Evolutionary conservation across 2,329 filamentous ascomycete genomes (phyloP), one percentile per base, ranked within the genome.

Genomic region (Paecilomyces niveus): DNA sequence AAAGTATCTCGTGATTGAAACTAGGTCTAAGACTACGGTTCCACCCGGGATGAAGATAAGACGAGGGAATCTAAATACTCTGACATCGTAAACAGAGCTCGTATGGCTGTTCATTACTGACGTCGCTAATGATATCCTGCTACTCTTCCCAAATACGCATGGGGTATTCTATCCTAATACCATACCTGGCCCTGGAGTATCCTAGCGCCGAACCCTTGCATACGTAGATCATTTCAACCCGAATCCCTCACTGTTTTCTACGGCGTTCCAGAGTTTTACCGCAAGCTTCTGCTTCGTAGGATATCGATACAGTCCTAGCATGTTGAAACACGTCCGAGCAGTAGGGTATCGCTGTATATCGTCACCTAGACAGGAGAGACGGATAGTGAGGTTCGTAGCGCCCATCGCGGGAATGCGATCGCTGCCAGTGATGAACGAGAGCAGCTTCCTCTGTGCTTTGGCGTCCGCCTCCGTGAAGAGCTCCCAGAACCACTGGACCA

Each of bases 191-290:
- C 39, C 15, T 45, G 39, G 15, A 45, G 15, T 45, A 45, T 45
- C 39, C 39, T 45, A 18, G 39, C 39, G 39, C 39, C 39, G 15
- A 18, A 45, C 8, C 39, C 39, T n/a, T 18, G n/a, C n/a, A 22
- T 49, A 53, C 9, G 33, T 50, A 49, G 26, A 56, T 79, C 70
- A 93, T 72, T 92, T 94, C 72, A 97, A 80, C 32, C 92, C 92
- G 81, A 97, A 97, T 2, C 92, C 92, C 72, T 96, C 91, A 68
- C 92, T 95, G 73, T 92, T 91, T 63, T 85, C 80, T n/a, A 96
- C 91, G 3, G 92, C 92, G 62, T 85, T 83, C 91, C 92, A 96
- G 32, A 97, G 77, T 78, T 86, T 85, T 55, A 74, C 76, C 71
- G 90, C 88, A 59, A 96, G 72, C 64, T 83, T 86, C 68, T 86